Base-by-base conservation (phyloP, 495 filamentous ascomycete species). In the Tuber microsphaerosporum region DNA sequence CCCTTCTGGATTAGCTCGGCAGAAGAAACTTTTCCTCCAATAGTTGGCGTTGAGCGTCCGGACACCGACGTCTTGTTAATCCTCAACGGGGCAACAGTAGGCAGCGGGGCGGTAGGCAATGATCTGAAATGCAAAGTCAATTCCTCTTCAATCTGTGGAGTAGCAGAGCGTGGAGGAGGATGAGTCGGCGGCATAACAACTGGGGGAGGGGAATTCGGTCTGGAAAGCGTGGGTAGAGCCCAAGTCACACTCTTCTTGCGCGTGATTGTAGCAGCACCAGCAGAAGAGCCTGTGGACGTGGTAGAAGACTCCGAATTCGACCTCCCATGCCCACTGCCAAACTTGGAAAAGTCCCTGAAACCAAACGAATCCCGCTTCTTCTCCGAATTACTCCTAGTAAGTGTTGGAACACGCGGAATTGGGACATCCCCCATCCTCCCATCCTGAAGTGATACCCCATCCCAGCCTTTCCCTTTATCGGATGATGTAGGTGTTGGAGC, bases 181-280 rank as follows among this genome's bases (percentile, higher is more conserved):
- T 82, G 80, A 39, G 76, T 80, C 10, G 81, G 81, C 37, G 81
- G 81, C 81, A 82, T 82, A 69, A 82, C 70, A n/a, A 82, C 74
- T 34, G 72, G 71, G 6, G 76, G 51, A 26, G 75, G 75, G 6
- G 80, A 76, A 73, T 43, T 71, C 42, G 78, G 76, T 22, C 79
- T 73, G 41, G 79, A 81, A 41, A 80, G 45, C 22, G 75, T 75
- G 16, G 80, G 74, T 16, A 77, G 51, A 39, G 78, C 77, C 80
- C 81, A 82, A 41, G 80, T 79, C 34, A 82, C 80, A 17, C 80
- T 74, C 81, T 82, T 82, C 61, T 82, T 82, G 17, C 72, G 46
- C 22, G 78, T 73, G 42, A 79, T 72, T 42, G 56, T 69, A 22
- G 77, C 79, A 71, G 72, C 78, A 68, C 76, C 78, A 68, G 74